Conservation (phyloP, 2,329 filamentous ascomycete species). For the Pseudogymnoascus sp. region DNA sequence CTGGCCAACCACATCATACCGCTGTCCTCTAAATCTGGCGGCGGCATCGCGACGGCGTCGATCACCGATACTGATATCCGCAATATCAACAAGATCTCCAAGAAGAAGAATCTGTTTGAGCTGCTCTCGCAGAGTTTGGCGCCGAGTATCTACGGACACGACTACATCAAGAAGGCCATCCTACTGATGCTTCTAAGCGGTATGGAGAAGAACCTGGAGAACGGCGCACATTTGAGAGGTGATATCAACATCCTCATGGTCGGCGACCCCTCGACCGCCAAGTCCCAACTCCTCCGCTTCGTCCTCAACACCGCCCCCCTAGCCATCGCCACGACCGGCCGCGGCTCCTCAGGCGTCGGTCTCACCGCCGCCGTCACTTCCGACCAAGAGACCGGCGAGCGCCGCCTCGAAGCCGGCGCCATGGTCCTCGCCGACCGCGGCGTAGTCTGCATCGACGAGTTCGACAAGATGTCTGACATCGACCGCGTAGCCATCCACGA, state of each 20-base stretch:
- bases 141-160: constrained; percentile 93
- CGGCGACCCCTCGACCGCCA: constrained; percentile 94
- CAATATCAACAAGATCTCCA: constrained; percentile 96
- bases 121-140: constrained; percentile 88
- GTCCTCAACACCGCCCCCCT: constrained; percentile 94
- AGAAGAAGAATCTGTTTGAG: constrained; percentile 89
- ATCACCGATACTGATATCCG: constrained; percentile 96
- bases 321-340: constrained; percentile 93
- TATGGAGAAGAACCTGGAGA: constrained; percentile 97
- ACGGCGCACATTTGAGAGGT: constrained; percentile 93
- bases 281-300: constrained; percentile 95
- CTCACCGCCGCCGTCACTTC: constrained; percentile 91
- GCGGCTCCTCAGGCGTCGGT: constrained; percentile 95
- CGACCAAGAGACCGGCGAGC: constrained; percentile 95
- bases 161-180: constrained; percentile 96
- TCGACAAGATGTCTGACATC: constrained; percentile 99
- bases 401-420: constrained; percentile 88
- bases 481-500: constrained; percentile 98
- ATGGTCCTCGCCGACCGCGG: constrained; percentile 98
- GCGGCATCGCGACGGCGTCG: constrained; percentile 79
- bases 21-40: constrained; percentile 90
- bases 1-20: constrained; percentile 93
- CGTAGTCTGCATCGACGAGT: constrained; percentile 98
- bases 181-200: constrained; percentile 89
- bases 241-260: constrained; percentile 99